Conservation (phyloP, 495 filamentous ascomycete species). For the Neurospora discreta region DNA sequence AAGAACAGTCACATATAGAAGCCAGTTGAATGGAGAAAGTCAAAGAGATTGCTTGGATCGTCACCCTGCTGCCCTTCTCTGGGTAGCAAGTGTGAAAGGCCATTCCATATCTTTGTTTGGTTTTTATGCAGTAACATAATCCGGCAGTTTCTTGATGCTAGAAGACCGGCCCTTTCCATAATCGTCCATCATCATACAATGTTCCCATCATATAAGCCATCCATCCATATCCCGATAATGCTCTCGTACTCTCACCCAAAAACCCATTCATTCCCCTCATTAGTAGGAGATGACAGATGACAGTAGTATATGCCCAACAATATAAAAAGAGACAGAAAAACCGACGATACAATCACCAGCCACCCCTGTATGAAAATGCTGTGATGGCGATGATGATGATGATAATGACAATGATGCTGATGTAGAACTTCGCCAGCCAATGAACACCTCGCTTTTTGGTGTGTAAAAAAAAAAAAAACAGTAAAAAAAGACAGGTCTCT, state of each 20-base stretch:
- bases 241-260: background rate
- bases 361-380: background rate
- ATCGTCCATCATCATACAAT: background rate
- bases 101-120: background rate
- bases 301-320: background rate
- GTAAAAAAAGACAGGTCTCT: background rate
- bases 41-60: background rate
- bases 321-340: background rate
- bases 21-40: background rate
- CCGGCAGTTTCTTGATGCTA: background rate
- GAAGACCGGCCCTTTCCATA: background rate
- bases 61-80: background rate
- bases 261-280: background rate
- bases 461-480: background rate
- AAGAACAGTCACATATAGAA: too few relatives aligned
- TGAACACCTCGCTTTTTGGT: background rate
- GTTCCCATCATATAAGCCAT: background rate
- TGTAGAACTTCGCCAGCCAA: background rate
- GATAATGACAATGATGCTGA: background rate
- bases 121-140: background rate
- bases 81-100: background rate
- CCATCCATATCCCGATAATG: background rate
- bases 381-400: background rate
- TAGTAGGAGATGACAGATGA: background rate
- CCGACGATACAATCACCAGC: background rate